Evolutionary conservation across 306 rosid genomes (phyloP).

Genomic region (Vigna hirtella): DNA sequence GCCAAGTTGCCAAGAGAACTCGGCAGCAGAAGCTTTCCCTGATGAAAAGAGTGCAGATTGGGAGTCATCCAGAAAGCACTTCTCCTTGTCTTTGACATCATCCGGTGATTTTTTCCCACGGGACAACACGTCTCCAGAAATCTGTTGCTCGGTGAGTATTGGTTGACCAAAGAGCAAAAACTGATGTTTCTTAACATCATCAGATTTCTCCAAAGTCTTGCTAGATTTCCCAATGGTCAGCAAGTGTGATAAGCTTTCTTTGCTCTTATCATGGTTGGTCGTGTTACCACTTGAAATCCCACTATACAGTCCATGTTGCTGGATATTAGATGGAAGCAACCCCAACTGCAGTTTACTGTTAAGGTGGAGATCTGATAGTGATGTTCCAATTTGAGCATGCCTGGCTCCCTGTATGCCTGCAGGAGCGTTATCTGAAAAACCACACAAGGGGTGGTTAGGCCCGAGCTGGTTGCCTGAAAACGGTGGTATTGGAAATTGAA

Average conservation of each 20-base stretch:
- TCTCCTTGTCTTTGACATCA: conserved; percentile 54
- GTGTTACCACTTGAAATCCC: conserved; percentile 55
- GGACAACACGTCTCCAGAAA: conserved; percentile 56
- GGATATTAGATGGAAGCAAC: conserved; percentile 69
- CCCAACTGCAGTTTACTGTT: conserved; percentile 77
- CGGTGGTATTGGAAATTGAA: conserved; percentile 63
- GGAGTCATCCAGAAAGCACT: conserved; percentile 55
- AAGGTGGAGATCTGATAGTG: conserved; percentile 82
- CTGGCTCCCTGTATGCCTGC: conserved; percentile 99
- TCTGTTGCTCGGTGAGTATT: conserved; percentile 91
- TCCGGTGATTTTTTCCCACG: conserved; percentile 46
- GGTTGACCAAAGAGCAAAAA: conserved; percentile 96
- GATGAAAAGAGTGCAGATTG: conserved; percentile 53
- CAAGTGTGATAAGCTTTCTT: conserved; percentile 70
- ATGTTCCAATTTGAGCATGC: conserved; percentile 94
- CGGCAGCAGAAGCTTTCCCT: conserved; percentile 57
- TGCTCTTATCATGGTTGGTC: conserved; percentile 53
- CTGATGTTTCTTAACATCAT: conserved; percentile 68
- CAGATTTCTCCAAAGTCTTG: conserved; percentile 71
- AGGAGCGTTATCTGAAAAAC: conserved; percentile 84
- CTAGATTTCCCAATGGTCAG: conserved; percentile 72
- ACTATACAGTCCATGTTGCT: conserved; percentile 53
- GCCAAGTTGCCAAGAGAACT: conserved; percentile 70
- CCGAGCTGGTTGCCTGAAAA: conserved; percentile 81
- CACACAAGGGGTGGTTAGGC: conserved; percentile 78